These are phyloP conservation scores for Gossypium gossypioides DNA, from an alignment of 441 rosid species.

Conservation along the genomic window DNA sequence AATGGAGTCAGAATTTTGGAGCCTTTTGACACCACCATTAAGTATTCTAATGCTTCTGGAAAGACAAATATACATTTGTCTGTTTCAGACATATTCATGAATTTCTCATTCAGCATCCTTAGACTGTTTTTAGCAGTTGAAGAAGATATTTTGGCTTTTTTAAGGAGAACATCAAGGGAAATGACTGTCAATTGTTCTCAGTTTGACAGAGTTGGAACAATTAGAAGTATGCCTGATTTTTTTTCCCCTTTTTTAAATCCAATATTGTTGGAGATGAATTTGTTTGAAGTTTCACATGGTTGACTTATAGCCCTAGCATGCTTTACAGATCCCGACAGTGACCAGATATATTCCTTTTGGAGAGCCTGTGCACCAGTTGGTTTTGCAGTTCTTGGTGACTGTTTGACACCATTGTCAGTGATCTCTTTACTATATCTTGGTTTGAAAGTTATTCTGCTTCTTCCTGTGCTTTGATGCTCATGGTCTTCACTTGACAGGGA, in stretches of 20 bases:
- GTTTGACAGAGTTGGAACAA: conserved; percentile 84
- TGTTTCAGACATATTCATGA: conserved; percentile 85
- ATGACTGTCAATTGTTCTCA: conserved; percentile 73
- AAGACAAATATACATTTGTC: conserved; percentile 61
- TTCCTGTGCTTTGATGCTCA: conserved; percentile 9
- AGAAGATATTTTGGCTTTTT: conserved; percentile 82
- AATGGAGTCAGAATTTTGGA: conserved; percentile 88
- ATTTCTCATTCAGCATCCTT: conserved; percentile 90
- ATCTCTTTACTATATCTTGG: conserved; percentile 4
- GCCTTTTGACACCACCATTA: conserved; percentile 76
- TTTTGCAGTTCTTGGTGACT: conserved; percentile 93
- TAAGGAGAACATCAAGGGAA: conserved; percentile 82
- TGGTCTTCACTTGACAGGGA: conserved; percentile 54
- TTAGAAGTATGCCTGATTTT: conserved; percentile 45
- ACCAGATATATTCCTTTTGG: conserved; percentile 77
- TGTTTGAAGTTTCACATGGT: conserved; percentile 11
- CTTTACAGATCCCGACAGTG: conserved; percentile 51
- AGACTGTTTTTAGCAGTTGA: conserved; percentile 84
- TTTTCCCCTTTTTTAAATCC: neutral
- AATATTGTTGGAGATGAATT: neutral
- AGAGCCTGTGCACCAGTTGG: conserved; percentile 91
- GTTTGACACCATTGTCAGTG: conserved; percentile 79
- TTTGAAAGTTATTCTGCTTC: conserved; percentile 11
- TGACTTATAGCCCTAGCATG: conserved; percentile 20
- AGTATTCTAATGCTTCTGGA: conserved; percentile 85